Evolutionary conservation across 2,329 filamentous ascomycete species (phyloP).

Genomic region (Sarocladium kiliense): DNA sequence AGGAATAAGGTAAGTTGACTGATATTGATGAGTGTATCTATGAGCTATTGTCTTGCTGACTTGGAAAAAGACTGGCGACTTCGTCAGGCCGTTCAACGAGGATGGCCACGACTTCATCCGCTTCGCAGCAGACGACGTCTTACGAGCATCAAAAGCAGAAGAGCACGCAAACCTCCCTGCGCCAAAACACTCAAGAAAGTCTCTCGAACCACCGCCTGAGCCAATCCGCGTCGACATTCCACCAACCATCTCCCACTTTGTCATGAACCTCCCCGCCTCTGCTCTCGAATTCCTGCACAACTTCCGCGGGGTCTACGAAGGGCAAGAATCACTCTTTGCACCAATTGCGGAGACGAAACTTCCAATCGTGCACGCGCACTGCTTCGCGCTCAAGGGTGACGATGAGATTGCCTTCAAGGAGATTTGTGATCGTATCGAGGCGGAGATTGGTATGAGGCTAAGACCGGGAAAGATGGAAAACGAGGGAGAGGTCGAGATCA

Average conservation of each 20-base stretch:
- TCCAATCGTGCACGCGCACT: constrained; percentile 89
- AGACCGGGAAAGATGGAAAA: constrained; percentile 39
- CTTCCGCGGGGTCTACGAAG: constrained; percentile 69
- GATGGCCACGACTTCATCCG: constrained; percentile 81
- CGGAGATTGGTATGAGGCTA: constrained; percentile 35
- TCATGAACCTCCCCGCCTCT: constrained; percentile 94
- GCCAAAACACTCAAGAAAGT: constrained; percentile 31
- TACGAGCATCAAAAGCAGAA: constrained; percentile 42
- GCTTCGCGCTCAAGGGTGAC: constrained; percentile 79
- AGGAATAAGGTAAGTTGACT: constrained; percentile 66
- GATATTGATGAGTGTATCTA: neutral
- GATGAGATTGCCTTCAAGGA: constrained; percentile 60
- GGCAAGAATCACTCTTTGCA: constrained; percentile 59
- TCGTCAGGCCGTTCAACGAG: constrained; percentile 72
- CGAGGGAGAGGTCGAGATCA: constrained; percentile 48
- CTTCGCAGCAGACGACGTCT: constrained; percentile 57
- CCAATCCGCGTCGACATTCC: constrained; percentile 53
- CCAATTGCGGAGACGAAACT: constrained; percentile 55
- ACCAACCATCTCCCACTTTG: constrained; percentile 79
- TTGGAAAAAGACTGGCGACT: constrained; percentile 49
- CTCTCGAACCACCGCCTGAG: constrained; percentile 27
- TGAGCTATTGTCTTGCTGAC: constrained; percentile 5
- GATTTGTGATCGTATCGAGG: constrained; percentile 34
- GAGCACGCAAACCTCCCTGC: constrained; percentile 50
- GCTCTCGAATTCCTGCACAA: constrained; percentile 75